Evolutionary conservation across 179 eudicot genomes (phyloP).

Genomic region (Sideroxylon spinosum): DNA sequence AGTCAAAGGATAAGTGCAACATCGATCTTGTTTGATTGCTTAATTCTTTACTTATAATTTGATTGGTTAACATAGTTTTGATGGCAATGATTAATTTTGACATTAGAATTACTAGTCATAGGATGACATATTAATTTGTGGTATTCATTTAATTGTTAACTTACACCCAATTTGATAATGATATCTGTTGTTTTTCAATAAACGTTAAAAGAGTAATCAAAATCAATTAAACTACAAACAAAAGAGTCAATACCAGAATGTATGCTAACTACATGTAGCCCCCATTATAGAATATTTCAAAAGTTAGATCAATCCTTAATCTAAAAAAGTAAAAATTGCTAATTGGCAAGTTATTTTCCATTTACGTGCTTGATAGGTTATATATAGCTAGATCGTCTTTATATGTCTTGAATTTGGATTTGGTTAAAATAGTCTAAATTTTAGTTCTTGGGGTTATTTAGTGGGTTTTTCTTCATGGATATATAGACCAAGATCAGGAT

Average conservation of each 20-base stretch:
- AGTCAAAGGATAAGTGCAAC: no score
- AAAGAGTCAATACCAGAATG: no score
- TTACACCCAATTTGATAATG: no score
- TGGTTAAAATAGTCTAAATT: not conserved
- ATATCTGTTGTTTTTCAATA: no score
- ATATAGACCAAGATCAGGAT: not conserved
- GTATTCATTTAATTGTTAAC: no score
- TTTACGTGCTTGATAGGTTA: not conserved
- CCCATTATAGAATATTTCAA: not conserved
- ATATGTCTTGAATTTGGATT: not conserved
- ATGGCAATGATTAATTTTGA: no score
- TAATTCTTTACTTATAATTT: no score
- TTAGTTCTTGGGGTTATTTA: not conserved
- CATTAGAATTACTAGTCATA: no score
- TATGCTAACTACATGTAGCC: not conserved
- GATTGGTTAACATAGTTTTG: no score
- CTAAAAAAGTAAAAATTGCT: not conserved
- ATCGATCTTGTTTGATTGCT: no score
- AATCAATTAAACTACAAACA: no score
- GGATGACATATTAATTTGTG: no score
- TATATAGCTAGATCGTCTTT: not conserved
- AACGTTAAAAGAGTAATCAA: not conserved
- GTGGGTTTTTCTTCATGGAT: not conserved
- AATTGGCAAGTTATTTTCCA: not conserved
- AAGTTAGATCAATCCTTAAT: not conserved